Percentiles rank a stretch among this genome's conserved stretches.
phyloP scores from a whole-genome alignment of 805 yeast species.

The Tetrapisispora pingtungensis region DNA sequence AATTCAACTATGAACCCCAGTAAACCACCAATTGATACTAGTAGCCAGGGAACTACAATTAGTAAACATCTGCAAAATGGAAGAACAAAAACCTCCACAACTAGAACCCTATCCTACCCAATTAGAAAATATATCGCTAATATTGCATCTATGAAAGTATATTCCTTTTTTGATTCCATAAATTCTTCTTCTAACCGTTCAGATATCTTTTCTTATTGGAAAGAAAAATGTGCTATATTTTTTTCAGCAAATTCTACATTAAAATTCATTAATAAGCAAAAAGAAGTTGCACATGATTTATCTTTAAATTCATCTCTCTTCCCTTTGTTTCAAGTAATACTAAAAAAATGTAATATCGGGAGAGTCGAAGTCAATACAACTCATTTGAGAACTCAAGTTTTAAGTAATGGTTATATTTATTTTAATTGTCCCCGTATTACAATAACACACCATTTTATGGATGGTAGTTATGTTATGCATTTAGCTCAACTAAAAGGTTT shows the following conservation, averaged over 20 bases:
- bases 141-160: slow-evolving; percentile 40
- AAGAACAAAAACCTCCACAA: not conserved
- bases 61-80: not conserved
- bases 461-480: slow-evolving; percentile 60
- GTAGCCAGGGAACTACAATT: not conserved
- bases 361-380: slow-evolving; percentile 43
- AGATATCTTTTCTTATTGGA: slow-evolving; percentile 41
- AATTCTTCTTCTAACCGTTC: slow-evolving; percentile 35
- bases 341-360: slow-evolving; percentile 40
- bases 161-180: slow-evolving; percentile 41
- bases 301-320: slow-evolving; percentile 38
- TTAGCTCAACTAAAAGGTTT: slow-evolving; percentile 52
- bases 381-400: slow-evolving; percentile 40
- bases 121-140: slow-evolving; percentile 36
- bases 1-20: not conserved
- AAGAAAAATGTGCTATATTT: slow-evolving; percentile 37
- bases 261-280: slow-evolving; percentile 36
- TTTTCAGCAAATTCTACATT: slow-evolving; percentile 44
- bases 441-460: slow-evolving; percentile 45
- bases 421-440: slow-evolving; percentile 44
- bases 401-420: slow-evolving; percentile 44
- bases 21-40: not conserved
- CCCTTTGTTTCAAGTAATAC: slow-evolving; percentile 36
- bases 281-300: slow-evolving; percentile 41
- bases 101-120: slow-evolving; percentile 17